A percentile compares a stretch with the other conserved stretches of the same genome.
These are phyloP conservation scores for Boletus coccyginus DNA, from an alignment of 768 basidiomycete genomes.

Conservation along the genomic window DNA sequence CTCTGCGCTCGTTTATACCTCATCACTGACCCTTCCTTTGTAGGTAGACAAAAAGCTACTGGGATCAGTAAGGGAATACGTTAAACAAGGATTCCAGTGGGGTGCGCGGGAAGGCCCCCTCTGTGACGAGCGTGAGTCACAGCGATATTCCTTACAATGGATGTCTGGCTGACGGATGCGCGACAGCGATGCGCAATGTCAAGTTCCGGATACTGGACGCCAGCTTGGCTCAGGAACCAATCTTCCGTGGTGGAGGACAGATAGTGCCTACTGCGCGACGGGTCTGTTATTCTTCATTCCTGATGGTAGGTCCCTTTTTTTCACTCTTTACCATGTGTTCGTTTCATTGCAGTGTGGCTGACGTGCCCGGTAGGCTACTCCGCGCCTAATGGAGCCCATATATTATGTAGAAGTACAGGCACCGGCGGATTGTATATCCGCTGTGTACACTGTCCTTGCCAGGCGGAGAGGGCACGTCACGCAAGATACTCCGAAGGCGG, in stretches of 20 bases:
- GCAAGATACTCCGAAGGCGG: slow-evolving; percentile 96
- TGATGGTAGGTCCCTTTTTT: slow-evolving; percentile 67
- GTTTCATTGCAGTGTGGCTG: not conserved
- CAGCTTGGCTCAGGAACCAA: slow-evolving; percentile 89
- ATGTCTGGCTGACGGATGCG: not conserved
- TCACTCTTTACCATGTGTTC: slow-evolving; percentile 4
- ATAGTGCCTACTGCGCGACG: slow-evolving; percentile 98
- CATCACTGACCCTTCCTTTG: not conserved
- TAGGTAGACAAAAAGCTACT: slow-evolving; percentile 93
- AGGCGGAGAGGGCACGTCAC: slow-evolving; percentile 98
- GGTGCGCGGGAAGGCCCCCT: slow-evolving; percentile 95
- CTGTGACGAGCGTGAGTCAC: slow-evolving; percentile 95
- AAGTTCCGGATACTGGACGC: slow-evolving; percentile 97
- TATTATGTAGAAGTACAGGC: slow-evolving; percentile 99
- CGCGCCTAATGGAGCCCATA: slow-evolving; percentile 93
- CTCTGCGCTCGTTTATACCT: not conserved
- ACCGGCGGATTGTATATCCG: slow-evolving; percentile 97
- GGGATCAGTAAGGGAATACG: slow-evolving; percentile 85
- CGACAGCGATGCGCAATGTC: slow-evolving; percentile 92
- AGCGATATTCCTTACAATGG: not conserved
- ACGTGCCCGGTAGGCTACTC: slow-evolving; percentile 68
- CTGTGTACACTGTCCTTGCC: slow-evolving; percentile 98
- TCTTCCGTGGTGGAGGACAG: slow-evolving; percentile 97
- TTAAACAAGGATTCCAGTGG: slow-evolving; percentile 99
- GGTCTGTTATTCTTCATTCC: slow-evolving; percentile 98